Evolutionary conservation across 805 yeast genomes (phyloP), one percentile per base, ranked within the genome.

Genomic region (Starmerella bombicola): DNA sequence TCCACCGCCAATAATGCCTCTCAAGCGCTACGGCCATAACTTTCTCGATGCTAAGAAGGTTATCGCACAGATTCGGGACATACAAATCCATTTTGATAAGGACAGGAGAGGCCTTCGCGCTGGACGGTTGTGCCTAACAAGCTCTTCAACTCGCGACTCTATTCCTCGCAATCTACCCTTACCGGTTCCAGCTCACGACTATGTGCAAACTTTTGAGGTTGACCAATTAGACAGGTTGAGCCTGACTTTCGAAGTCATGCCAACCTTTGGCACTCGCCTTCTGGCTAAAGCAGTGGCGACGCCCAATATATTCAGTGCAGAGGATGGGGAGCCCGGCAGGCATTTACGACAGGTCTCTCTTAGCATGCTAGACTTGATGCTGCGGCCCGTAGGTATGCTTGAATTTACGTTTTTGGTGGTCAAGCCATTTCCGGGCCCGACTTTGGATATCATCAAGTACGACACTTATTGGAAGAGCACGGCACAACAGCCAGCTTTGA

Each of bases 391-490:
- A 45, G 98, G 98, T 12, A 80, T 78, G 43, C 61, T 88, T 33
- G 69, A 70, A 28, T 80, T 86, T 60, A 73, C 74, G 47, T 84
- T 76, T 61, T 86, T 83, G 53, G 73, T 88, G 3, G 82, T 88
- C 37, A 76, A 77, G 57, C 96, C 98, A n/a, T 91, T 79, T 56
- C 68, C 77, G 5, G 96, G 95, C 5, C 62, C 59, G 30, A 79
- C 93, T 4, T 64, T 88, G 43, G 96, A 86, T 59, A 80, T 93
- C 32, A 78, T 93, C 9, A 83, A 84, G 63, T 85, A 81, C 57
- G 96, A 86, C 55, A 88, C 97, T 0, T 88, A 88, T 61, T 88
- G 98, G 98, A 91, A 86, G 60, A 78, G 94, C 1, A 81, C 95
- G 0, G 71, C 78, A 33, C 48, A 41, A 38, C 45, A 38, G 31